A percentile compares a stretch with the other conserved stretches of the same genome.
phyloP scores from a whole-genome alignment of 768 basidiomycete genomes.

The Trametes cingulata region DNA sequence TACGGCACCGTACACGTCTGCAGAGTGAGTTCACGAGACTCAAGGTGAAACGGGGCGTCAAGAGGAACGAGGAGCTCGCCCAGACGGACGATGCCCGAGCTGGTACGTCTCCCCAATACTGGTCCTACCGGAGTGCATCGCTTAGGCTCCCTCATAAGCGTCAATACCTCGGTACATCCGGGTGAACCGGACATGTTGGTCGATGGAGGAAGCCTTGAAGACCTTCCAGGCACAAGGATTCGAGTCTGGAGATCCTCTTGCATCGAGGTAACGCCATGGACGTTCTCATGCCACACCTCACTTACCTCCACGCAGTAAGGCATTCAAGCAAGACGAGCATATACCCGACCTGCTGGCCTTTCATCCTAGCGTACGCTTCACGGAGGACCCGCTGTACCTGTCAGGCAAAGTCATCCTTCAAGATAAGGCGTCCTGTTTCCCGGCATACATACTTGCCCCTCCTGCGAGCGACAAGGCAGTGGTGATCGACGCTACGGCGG shows the following conservation, averaged over 20 bases:
- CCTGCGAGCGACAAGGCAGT: slow-evolving; percentile 51
- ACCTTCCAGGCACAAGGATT: slow-evolving; percentile 60
- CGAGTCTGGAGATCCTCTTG: slow-evolving; percentile 49
- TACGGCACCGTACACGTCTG: slow-evolving; percentile 88
- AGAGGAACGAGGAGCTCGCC: slow-evolving; percentile 64
- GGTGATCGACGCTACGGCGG: slow-evolving; percentile 93
- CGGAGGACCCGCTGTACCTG: slow-evolving; percentile 70
- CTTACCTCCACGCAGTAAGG: slow-evolving; percentile 42
- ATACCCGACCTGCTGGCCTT: slow-evolving; percentile 82
- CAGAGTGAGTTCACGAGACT: slow-evolving; percentile 82
- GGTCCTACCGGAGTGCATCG: neutral
- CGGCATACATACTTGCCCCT: slow-evolving; percentile 83
- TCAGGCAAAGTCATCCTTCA: slow-evolving; percentile 88
- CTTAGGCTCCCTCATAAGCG: slow-evolving; percentile 38
- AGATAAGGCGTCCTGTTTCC: slow-evolving; percentile 98
- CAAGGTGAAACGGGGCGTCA: slow-evolving; percentile 75
- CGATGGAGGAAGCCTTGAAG: slow-evolving; percentile 61
- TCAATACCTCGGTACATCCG: slow-evolving; percentile 83
- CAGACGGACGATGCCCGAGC: slow-evolving; percentile 60
- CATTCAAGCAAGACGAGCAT: slow-evolving; percentile 76
- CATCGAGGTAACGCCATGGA: slow-evolving; percentile 44
- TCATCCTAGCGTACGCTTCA: slow-evolving; percentile 63
- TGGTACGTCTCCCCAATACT: slow-evolving; percentile 45
- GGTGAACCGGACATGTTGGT: slow-evolving; percentile 74
- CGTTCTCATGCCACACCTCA: neutral